A percentile compares a stretch with the other conserved stretches of the same genome.
phyloP scores from a whole-genome alignment of 176 grass and related monocot species.

The Aegilops tauschii region DNA sequence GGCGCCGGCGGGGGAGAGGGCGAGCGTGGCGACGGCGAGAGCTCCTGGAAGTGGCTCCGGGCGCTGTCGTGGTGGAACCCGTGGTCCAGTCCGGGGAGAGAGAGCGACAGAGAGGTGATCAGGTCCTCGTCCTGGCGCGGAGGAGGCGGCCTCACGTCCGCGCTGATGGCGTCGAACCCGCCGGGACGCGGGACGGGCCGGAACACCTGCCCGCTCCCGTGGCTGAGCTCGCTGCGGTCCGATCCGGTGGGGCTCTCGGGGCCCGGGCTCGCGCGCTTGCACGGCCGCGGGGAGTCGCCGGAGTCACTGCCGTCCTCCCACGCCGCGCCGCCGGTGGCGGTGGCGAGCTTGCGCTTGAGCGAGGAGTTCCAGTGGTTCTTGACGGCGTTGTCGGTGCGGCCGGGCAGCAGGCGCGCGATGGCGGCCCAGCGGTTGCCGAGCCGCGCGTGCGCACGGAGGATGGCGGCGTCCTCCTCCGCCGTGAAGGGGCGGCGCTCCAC shows the following conservation, averaged over 20 bases:
- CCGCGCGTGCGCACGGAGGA: slow-evolving; percentile 67
- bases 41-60: slow-evolving; percentile 50
- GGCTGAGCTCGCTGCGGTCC: slow-evolving; percentile 80
- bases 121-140: slow-evolving; percentile 43
- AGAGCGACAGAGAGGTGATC: slow-evolving; percentile 77
- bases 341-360: slow-evolving; percentile 68
- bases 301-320: neutral
- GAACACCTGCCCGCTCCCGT: slow-evolving; percentile 41
- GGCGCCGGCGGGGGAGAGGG: neutral
- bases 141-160: neutral
- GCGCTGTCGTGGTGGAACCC: slow-evolving; percentile 47
- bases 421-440: slow-evolving; percentile 92
- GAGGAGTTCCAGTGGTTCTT: slow-evolving; percentile 99
- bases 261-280: slow-evolving; percentile 50
- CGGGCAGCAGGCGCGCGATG: slow-evolving; percentile 78
- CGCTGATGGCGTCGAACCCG: slow-evolving; percentile 36
- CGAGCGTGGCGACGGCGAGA: slow-evolving; percentile 23
- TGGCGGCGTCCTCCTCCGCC: slow-evolving; percentile 71
- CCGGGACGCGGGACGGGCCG: slow-evolving; percentile 51
- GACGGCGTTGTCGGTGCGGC: slow-evolving; percentile 93
- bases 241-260: slow-evolving; percentile 59
- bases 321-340: neutral
- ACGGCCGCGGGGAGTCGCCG: slow-evolving; percentile 13
- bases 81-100: slow-evolving; percentile 52
- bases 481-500: slow-evolving; percentile 98